Percentiles rank a stretch among this genome's conserved stretches.
These are phyloP conservation scores for Diplosphaera chodatii DNA, from an alignment of 139 green algal species.

Conservation along the genomic window DNA sequence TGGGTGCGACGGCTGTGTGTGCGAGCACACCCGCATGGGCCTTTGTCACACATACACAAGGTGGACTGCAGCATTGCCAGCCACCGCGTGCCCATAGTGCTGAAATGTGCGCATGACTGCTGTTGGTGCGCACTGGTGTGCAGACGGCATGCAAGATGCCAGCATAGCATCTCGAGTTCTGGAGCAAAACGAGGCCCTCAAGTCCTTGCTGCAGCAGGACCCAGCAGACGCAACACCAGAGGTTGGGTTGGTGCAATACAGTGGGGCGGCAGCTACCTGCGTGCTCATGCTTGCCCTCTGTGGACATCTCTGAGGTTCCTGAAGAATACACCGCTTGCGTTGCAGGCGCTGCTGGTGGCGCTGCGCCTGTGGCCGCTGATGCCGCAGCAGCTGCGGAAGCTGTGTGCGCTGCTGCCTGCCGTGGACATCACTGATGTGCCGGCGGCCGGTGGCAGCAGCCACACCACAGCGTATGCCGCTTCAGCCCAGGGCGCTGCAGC, in stretches of 20 bases:
- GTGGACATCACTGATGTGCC: neutral
- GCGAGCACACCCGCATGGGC: no score
- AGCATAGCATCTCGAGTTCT: neutral
- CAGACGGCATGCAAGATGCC: neutral
- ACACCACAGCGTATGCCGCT: neutral
- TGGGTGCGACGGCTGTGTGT: constrained; percentile 5
- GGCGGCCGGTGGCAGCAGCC: no score
- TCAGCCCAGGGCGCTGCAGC: constrained; percentile 20
- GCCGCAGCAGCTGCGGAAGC: constrained; percentile 20
- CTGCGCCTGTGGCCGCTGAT: constrained; percentile 61
- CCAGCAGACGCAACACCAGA: constrained; percentile 12
- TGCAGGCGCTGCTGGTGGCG: constrained; percentile 55
- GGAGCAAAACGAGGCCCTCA: neutral
- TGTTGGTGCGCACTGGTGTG: neutral
- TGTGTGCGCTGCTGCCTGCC: constrained; percentile 41
- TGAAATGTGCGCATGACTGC: no score
- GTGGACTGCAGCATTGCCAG: no score
- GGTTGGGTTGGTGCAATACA: neutral
- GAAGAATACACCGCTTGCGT: no score
- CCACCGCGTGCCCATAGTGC: no score
- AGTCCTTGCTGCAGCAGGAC: neutral
- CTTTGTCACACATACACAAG: no score
- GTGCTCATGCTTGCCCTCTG: no score
- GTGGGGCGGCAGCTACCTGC: neutral
- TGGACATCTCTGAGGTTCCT: no score